Evolutionary conservation across 495 filamentous ascomycete species (phyloP).

Genomic region (Aspergillus saccharolyticus): DNA sequence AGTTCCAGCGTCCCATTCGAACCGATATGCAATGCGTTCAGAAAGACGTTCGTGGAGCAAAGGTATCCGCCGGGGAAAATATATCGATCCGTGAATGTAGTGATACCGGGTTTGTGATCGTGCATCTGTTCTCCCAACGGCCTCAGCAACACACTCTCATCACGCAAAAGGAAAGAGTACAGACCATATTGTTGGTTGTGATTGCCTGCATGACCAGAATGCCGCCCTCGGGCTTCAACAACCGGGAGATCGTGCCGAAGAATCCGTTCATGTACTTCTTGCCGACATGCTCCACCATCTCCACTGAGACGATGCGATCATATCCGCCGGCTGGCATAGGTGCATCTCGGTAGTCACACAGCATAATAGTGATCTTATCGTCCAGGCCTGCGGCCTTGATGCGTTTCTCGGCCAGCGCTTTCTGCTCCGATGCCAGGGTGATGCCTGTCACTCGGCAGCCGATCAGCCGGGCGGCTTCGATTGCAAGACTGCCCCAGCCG

Average conservation of each 20-base stretch:
- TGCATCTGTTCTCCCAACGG: conserved; percentile 28
- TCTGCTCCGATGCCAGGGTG: conserved; percentile 59
- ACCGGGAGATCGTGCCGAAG: conserved; percentile 51
- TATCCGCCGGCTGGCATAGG: conserved; percentile 48
- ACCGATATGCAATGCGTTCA: conserved; percentile 53
- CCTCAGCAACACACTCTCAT: background rate
- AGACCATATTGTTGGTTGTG: conserved; percentile 59
- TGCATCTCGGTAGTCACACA: conserved; percentile 58
- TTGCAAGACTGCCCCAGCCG: conserved; percentile 65
- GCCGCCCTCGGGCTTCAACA: conserved; percentile 59
- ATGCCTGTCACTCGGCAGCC: conserved; percentile 60
- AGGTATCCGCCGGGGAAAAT: conserved; percentile 73
- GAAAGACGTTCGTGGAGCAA: conserved; percentile 58
- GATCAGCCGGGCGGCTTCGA: conserved; percentile 53
- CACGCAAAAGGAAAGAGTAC: background rate
- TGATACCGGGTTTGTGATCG: conserved; percentile 23
- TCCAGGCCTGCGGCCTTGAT: conserved; percentile 49
- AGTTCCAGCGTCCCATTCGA: conserved; percentile 55
- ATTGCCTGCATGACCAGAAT: conserved; percentile 71
- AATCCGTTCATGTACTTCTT: conserved; percentile 57
- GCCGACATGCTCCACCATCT: conserved; percentile 74
- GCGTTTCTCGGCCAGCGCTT: conserved; percentile 52
- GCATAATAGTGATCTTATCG: conserved; percentile 50
- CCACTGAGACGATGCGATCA: conserved; percentile 66
- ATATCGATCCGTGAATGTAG: conserved; percentile 65